phyloP scores from a whole-genome alignment of 2,329 filamentous ascomycete genomes.

The Trichoderma citrinoviride region DNA sequence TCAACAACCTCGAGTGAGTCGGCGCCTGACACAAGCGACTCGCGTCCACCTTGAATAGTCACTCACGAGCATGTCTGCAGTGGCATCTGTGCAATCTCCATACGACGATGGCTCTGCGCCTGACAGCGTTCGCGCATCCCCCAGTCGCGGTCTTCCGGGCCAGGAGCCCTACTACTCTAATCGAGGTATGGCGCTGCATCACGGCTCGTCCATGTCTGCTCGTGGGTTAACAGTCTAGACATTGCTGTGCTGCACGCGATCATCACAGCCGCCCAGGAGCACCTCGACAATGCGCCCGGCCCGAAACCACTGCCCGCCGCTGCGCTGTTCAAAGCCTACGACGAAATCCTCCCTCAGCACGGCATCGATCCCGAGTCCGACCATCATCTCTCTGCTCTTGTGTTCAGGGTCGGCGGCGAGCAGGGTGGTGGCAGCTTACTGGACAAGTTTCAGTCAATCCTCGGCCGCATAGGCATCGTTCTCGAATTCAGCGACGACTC shows the following conservation, averaged over 20 bases:
- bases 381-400: conserved; percentile 70
- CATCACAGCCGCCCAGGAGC: conserved; percentile 66
- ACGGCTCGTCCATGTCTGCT: background rate
- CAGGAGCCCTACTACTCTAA: conserved; percentile 55
- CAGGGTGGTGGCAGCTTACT: conserved; percentile 57
- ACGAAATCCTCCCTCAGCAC: conserved; percentile 68
- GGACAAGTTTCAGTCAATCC: conserved; percentile 67
- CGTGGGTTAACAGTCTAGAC: conserved; percentile 50
- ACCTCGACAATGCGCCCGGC: conserved; percentile 56
- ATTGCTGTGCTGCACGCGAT: conserved; percentile 76
- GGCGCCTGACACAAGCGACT: background rate
- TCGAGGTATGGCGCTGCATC: conserved; percentile 46
- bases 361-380: conserved; percentile 71
- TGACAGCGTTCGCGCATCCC: conserved; percentile 32
- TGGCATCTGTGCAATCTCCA: conserved; percentile 32
- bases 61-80: conserved; percentile 16
- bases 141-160: conserved; percentile 31
- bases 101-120: conserved; percentile 28
- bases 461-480: conserved; percentile 68
- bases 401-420: conserved; percentile 74
- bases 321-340: conserved; percentile 79
- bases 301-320: conserved; percentile 67
- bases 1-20: conserved; percentile 31
- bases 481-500: conserved; percentile 56
- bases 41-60: background rate